Evolutionary conservation across 805 yeast species (phyloP), one percentile per base, ranked within the genome.

Genomic region (Hanseniaspora taiwanica): DNA sequence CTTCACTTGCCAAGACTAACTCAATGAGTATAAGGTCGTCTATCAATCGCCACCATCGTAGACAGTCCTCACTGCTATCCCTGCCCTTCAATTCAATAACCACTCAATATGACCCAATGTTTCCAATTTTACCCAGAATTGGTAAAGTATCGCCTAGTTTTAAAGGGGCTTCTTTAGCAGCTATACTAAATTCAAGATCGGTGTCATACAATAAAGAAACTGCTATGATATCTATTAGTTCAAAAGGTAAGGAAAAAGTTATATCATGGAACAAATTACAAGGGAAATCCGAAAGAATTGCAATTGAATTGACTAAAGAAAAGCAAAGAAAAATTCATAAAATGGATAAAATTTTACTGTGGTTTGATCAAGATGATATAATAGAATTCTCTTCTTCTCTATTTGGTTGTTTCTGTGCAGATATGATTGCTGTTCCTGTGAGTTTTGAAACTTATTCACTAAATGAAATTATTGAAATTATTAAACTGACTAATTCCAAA

Each of bases 341-440:
- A 25, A 85, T 83, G 49, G 96, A 85, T 54, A 70, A 94, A 27
- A 94, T 89, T 0, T 74, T 84, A 24, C 64, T 91, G 34, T 71
- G 93, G 48, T 91, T 86, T 55, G 85, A 82, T 50, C 85, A 80
- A 43, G 70, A 71, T 23, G 97, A 91, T 57, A 76, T 83, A 2
- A 70, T 82, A 10, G 97, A 91, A 46, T 89, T 87, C 55, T 72
- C 83, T 0, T 74, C 82, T 1, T 93, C 97, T 0, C 58, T 91
- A 17, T 72, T 85, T 56, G 98, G 96, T 6, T 87, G 96, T 54
- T 83, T 89, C 48, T 64, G 89, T 42, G 94, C 96, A 1, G 95
- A 94, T 2, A 81, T 85, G 36, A 87, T 91, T 2, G 97, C 97
- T 0, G 89, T 91, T 4, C 98, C 98, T 0, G 76, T 91, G 33